These are phyloP conservation scores for Xylaria sp. DNA, from an alignment of 2,329 filamentous ascomycete species.

Conservation along the genomic window DNA sequence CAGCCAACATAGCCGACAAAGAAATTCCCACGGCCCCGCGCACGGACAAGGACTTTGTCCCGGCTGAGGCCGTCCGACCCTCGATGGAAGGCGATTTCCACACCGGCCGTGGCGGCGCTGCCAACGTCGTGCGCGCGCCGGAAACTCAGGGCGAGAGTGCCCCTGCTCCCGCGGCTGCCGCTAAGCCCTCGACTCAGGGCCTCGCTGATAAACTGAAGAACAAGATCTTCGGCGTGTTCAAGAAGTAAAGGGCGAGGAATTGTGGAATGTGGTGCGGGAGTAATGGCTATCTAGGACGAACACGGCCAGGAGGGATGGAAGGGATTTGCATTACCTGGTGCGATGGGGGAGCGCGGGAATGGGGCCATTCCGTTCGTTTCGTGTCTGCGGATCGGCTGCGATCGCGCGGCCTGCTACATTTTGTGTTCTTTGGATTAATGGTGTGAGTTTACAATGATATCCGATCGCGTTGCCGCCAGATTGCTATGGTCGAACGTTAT, in stretches of 20 bases:
- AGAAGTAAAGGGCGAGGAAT: constrained; percentile 46
- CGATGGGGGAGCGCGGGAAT: background rate
- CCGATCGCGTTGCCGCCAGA: constrained; percentile 13
- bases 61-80: constrained; percentile 57
- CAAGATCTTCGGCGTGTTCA: constrained; percentile 58
- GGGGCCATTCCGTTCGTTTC: constrained; percentile 7
- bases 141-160: constrained; percentile 27
- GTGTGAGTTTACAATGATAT: constrained; percentile 23
- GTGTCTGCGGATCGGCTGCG: background rate
- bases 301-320: no score
- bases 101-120: constrained; percentile 64
- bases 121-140: constrained; percentile 55
- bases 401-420: background rate
- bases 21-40: constrained; percentile 46
- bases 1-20: constrained; percentile 63
- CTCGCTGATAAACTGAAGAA: constrained; percentile 63
- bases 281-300: background rate
- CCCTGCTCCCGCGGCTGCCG: constrained; percentile 2
- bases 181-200: constrained; percentile 43
- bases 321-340: background rate
- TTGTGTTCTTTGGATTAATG: background rate
- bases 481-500: background rate
- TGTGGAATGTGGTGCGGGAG: background rate
- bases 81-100: constrained; percentile 58
- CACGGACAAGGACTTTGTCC: constrained; percentile 58